These are phyloP conservation scores for Discostella stelligeroides DNA, from an alignment of 108 stramenopile species.

Conservation along the genomic window DNA sequence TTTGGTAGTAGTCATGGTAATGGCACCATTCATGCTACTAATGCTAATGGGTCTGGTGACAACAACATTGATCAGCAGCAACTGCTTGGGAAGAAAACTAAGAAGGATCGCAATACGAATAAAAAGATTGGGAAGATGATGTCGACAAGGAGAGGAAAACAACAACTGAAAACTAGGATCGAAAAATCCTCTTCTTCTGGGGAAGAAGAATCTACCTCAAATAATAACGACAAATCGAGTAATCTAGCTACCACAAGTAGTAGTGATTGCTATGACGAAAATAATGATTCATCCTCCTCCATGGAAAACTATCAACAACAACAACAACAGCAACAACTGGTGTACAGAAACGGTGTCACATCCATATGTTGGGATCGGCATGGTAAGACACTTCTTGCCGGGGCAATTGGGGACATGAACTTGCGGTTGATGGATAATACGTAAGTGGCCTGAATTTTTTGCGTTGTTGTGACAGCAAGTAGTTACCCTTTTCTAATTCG, in stretches of 20 bases:
- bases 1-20: neutral
- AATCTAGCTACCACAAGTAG: neutral
- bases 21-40: too few relatives aligned
- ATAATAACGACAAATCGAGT: neutral
- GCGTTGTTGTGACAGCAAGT: neutral
- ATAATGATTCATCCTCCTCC: neutral
- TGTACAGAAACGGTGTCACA: conserved; percentile 57
- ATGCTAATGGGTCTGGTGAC: too few relatives aligned
- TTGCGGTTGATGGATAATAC: conserved; percentile 71
- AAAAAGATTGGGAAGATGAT: neutral
- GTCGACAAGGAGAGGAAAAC: conserved; percentile 7
- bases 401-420: conserved; percentile 51
- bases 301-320: neutral
- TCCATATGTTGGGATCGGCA: conserved; percentile 68
- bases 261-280: conserved; percentile 1
- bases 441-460: conserved; percentile 9
- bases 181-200: neutral
- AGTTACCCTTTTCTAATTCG: neutral
- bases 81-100: neutral
- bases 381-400: conserved; percentile 60
- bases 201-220: too few relatives aligned
- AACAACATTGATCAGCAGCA: too few relatives aligned
- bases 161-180: conserved; percentile 4
- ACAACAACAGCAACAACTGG: conserved; percentile 1
- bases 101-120: neutral